Percentiles rank a stretch among this genome's conserved stretches.
Conservation (phyloP, 345 rosid species). For the Erysimum cheiranthoides region DNA sequence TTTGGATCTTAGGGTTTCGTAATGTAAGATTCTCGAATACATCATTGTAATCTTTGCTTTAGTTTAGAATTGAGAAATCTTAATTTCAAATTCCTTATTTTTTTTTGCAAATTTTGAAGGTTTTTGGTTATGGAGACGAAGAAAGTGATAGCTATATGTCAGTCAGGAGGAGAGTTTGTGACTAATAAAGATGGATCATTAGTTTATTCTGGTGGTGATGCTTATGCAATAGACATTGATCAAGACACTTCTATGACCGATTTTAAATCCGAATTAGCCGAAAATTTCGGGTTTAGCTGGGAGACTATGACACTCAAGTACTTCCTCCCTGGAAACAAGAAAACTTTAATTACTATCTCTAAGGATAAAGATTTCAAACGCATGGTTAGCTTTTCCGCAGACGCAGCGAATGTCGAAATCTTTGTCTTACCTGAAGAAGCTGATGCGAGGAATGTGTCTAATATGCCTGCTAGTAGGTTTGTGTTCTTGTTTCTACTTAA, state of each 20-base stretch:
- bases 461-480: slow-evolving; percentile 80
- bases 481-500: slow-evolving; percentile 7
- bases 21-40: no score
- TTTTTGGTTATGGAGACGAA: slow-evolving; percentile 62
- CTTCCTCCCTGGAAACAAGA: slow-evolving; percentile 87
- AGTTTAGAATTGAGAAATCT: no score
- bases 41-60: no score
- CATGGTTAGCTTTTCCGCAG: slow-evolving; percentile 74
- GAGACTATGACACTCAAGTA: slow-evolving; percentile 73
- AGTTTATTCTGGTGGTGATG: slow-evolving; percentile 76
- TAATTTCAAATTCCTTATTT: no score
- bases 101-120: slow-evolving; percentile 1
- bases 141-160: slow-evolving; percentile 92
- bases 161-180: slow-evolving; percentile 88
- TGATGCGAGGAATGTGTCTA: slow-evolving; percentile 59
- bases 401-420: slow-evolving; percentile 66
- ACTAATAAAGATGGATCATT: slow-evolving; percentile 68
- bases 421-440: slow-evolving; percentile 69
- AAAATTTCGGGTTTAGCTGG: slow-evolving; percentile 63
- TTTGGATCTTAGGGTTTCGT: no score
- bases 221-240: slow-evolving; percentile 80
- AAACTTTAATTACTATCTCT: slow-evolving; percentile 81
- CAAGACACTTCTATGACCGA: slow-evolving; percentile 57
- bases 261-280: slow-evolving; percentile 78
- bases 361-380: slow-evolving; percentile 89